Percentiles rank a stretch among this genome's conserved stretches.
These are phyloP conservation scores for Orbilia quercus DNA, from an alignment of 2,329 filamentous ascomycete species.

Conservation along the genomic window DNA sequence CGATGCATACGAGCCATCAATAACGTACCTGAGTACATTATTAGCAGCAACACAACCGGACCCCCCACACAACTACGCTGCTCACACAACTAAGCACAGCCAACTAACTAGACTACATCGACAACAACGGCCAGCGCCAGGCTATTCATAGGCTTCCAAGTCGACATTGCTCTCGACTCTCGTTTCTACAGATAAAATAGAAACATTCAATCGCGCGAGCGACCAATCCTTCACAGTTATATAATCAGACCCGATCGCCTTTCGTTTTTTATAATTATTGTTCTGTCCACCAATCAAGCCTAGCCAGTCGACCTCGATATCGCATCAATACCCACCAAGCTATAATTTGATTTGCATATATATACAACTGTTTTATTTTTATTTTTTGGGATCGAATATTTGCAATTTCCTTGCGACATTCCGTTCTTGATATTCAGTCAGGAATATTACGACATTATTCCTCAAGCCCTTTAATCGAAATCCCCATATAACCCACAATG, in stretches of 20 bases:
- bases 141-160: neutral
- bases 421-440: slow-evolving; percentile 11
- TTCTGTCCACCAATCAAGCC: neutral
- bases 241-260: slow-evolving; percentile 44
- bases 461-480: slow-evolving; percentile 32
- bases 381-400: slow-evolving; percentile 40
- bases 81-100: no score
- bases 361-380: slow-evolving; percentile 9
- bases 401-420: slow-evolving; percentile 29
- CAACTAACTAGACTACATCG: no score
- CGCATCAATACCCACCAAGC: no score
- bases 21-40: no score
- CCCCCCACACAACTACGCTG: slow-evolving; percentile 22
- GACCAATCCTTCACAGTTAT: slow-evolving; percentile 32
- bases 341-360: slow-evolving; percentile 18
- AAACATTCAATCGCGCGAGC: slow-evolving; percentile 46
- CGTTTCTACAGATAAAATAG: slow-evolving; percentile 33
- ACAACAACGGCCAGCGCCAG: slow-evolving; percentile 5
- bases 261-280: slow-evolving; percentile 29
- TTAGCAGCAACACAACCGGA: slow-evolving; percentile 40
- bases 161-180: no score
- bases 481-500: no score
- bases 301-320: no score
- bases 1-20: slow-evolving; percentile 47
- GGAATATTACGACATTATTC: slow-evolving; percentile 10